These are phyloP conservation scores for Plectranthus barbatus DNA, from an alignment of 257 asterid genomes.

Conservation along the genomic window DNA sequence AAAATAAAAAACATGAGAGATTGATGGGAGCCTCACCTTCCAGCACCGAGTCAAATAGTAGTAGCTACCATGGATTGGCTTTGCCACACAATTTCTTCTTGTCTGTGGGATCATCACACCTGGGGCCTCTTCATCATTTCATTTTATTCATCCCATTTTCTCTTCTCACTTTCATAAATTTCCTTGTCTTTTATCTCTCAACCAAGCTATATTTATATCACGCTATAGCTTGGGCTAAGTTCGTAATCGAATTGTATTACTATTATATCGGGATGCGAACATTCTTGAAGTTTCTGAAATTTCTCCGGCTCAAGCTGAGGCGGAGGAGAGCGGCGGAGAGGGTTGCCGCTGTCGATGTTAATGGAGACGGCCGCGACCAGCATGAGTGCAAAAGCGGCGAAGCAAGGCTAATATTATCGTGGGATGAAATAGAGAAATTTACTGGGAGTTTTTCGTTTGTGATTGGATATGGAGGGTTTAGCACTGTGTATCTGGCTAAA, in stretches of 20 bases:
- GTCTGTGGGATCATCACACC: constrained; percentile 9
- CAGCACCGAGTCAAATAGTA: constrained; percentile 9
- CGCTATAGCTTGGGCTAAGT: too few species aligned
- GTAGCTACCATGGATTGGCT: constrained; percentile 12
- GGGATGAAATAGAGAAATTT: constrained; percentile 30
- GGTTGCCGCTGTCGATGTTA: neutral
- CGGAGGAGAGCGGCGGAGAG: constrained; percentile 13
- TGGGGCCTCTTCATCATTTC: too few species aligned
- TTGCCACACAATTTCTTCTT: constrained; percentile 4
- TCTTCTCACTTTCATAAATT: neutral
- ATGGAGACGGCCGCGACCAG: neutral
- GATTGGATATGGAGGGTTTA: constrained; percentile 65
- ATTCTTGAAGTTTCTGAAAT: constrained; percentile 16
- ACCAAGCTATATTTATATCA: neutral
- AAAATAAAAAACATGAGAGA: neutral
- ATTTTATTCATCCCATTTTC: neutral
- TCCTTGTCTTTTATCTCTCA: neutral
- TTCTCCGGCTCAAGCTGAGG: constrained; percentile 12
- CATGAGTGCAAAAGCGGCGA: neutral
- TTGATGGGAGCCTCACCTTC: constrained; percentile 20
- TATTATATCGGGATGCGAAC: neutral
- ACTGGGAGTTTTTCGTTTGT: constrained; percentile 35
- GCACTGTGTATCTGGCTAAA: constrained; percentile 57
- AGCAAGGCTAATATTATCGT: neutral
- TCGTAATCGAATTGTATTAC: too few species aligned